phyloP scores from a whole-genome alignment of 163 green algal genomes.

The Volvox carteri region DNA sequence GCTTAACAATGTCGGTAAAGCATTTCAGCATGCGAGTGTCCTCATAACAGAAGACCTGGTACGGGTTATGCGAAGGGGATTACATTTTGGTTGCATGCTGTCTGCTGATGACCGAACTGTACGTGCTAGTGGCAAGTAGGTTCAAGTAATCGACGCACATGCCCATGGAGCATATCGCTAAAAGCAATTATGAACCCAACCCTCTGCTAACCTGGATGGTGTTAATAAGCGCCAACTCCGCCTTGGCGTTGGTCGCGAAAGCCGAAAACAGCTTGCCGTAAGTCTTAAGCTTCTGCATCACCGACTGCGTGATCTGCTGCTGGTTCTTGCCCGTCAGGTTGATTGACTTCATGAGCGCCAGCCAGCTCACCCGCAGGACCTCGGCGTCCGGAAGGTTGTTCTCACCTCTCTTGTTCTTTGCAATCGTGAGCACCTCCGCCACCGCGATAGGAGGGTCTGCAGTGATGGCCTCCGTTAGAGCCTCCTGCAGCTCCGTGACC shows the following conservation, averaged over 20 bases:
- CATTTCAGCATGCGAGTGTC: slow-evolving; percentile 96
- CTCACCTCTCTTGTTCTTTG: slow-evolving; percentile 81
- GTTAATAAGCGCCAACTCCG: slow-evolving; percentile 91
- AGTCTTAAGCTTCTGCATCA: slow-evolving; percentile 86
- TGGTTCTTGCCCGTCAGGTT: slow-evolving; percentile 93
- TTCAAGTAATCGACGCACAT: too few relatives aligned
- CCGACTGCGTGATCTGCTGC: slow-evolving; percentile 86
- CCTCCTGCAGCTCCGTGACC: slow-evolving; percentile 84
- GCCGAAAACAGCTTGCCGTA: slow-evolving; percentile 88
- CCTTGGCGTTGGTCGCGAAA: slow-evolving; percentile 83
- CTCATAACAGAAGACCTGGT: slow-evolving; percentile 97
- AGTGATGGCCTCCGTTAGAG: slow-evolving; percentile 80
- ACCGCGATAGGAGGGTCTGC: slow-evolving; percentile 72
- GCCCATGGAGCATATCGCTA: too few relatives aligned
- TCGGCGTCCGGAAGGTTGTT: slow-evolving; percentile 58
- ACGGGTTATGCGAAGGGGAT: neutral
- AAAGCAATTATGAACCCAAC: too few relatives aligned
- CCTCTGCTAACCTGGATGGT: slow-evolving; percentile 85
- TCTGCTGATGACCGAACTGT: too few relatives aligned
- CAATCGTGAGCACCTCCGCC: slow-evolving; percentile 70
- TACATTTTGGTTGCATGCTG: too few relatives aligned
- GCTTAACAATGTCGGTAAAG: slow-evolving; percentile 93
- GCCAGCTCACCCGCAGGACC: slow-evolving; percentile 85
- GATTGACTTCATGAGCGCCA: slow-evolving; percentile 84
- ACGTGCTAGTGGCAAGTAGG: too few relatives aligned